A percentile compares a stretch with the other conserved stretches of the same genome.
phyloP scores from a whole-genome alignment of 164 flowering plant species.

The Cinnamomum chago region DNA sequence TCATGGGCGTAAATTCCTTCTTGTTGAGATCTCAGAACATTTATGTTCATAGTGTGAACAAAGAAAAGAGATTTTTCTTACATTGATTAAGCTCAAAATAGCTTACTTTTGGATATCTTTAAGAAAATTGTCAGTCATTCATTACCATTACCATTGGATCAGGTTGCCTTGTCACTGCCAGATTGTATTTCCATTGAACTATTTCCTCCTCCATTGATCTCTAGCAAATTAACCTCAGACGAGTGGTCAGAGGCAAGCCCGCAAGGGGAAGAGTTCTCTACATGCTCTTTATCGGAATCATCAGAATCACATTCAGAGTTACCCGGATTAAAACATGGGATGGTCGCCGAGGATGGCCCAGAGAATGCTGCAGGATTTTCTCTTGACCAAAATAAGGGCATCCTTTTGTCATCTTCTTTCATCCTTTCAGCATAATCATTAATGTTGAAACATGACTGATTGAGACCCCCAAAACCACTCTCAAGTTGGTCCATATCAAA shows the following conservation, averaged over 20 bases:
- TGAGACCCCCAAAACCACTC: conserved; percentile 76
- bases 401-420: conserved; percentile 77
- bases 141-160: background rate
- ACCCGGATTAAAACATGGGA: conserved; percentile 17
- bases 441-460: conserved; percentile 47
- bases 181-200: conserved; percentile 2
- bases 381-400: conserved; percentile 42
- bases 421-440: conserved; percentile 69
- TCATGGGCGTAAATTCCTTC: too few relatives aligned
- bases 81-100: background rate
- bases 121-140: background rate
- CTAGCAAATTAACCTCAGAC: background rate
- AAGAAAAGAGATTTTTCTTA: conserved; percentile 2
- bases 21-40: conserved; percentile 2
- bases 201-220: background rate
- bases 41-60: background rate
- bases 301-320: conserved; percentile 39
- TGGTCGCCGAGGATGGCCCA: conserved; percentile 12
- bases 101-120: background rate
- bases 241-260: conserved; percentile 1
- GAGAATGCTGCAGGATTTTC: conserved; percentile 15
- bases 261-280: conserved; percentile 15
- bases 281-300: conserved; percentile 28
- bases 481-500: conserved; percentile 80
- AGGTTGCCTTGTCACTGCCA: conserved; percentile 2